Conservation (phyloP, 1,139 yeast genomes). For the Kodamaea arcana region DNA sequence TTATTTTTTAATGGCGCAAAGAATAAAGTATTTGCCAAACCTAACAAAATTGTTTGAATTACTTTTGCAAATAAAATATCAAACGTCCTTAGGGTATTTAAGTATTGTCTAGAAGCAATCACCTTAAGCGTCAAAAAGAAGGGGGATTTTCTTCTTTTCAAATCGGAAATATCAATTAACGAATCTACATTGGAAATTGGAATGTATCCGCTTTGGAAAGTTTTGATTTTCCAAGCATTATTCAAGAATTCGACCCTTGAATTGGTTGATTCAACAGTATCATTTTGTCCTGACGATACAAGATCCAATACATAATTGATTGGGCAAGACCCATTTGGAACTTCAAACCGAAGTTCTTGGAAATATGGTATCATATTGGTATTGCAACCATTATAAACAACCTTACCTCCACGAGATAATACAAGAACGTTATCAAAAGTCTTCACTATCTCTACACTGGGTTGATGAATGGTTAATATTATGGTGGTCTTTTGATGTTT, state of each 20-base stretch:
- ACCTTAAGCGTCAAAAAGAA: conserved; percentile 17
- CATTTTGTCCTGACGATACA: conserved; percentile 47
- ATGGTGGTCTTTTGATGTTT: conserved; percentile 60
- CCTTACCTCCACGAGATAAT: conserved; percentile 69
- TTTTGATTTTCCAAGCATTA: conserved; percentile 29
- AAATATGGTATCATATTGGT: conserved; percentile 32
- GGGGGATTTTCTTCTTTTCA: conserved; percentile 1
- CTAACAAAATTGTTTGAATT: conserved; percentile 64
- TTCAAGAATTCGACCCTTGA: conserved; percentile 34
- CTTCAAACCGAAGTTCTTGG: conserved; percentile 15
- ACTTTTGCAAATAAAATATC: conserved; percentile 64
- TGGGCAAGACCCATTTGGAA: conserved; percentile 59
- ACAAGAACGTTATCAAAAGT: conserved; percentile 65
- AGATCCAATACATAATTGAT: conserved; percentile 75
- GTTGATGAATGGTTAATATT: conserved; percentile 81
- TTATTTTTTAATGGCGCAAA: conserved; percentile 65
- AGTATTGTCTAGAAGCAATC: conserved; percentile 30
- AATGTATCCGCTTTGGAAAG: not conserved
- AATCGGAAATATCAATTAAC: conserved; percentile 3
- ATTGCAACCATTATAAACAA: conserved; percentile 56
- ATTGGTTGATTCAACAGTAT: conserved; percentile 25
- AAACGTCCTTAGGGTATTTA: conserved; percentile 54
- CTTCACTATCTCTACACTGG: conserved; percentile 60
- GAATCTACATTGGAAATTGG: conserved; percentile 1
- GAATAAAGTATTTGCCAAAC: conserved; percentile 61